phyloP scores from a whole-genome alignment of 2,329 filamentous ascomycete genomes.

The Botryosphaeria dothidea region DNA sequence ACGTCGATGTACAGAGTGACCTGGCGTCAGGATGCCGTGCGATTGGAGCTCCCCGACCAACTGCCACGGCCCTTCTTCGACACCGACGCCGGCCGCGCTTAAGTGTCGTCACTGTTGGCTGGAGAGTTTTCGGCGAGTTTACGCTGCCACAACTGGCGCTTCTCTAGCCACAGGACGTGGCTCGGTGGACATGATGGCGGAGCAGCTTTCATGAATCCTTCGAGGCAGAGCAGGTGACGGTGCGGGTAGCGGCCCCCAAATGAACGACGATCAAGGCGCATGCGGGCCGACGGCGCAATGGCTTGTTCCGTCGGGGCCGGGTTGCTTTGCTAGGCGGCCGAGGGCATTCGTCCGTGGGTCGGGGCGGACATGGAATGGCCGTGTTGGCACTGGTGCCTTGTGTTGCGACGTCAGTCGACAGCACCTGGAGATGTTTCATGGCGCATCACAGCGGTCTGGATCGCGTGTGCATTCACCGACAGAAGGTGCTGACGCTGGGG shows the following conservation, averaged over 20 bases:
- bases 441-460: constrained; percentile 5
- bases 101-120: too few relatives aligned
- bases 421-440: background rate
- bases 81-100: too few relatives aligned
- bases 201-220: constrained; percentile 14
- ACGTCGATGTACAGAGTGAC: background rate
- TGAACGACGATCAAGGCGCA: constrained; percentile 3
- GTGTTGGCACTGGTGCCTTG: background rate
- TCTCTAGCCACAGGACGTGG: constrained; percentile 10
- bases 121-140: constrained; percentile 12
- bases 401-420: constrained; percentile 9
- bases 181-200: constrained; percentile 3
- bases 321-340: background rate
- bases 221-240: constrained; percentile 6
- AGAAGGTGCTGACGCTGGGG: constrained; percentile 12
- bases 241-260: constrained; percentile 12
- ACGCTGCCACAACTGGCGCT: background rate
- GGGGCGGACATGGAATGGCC: background rate
- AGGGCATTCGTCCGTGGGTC: constrained; percentile 5
- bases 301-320: constrained; percentile 10
- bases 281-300: constrained; percentile 11
- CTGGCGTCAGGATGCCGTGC: background rate
- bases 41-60: background rate
- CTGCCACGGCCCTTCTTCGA: background rate
- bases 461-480: constrained; percentile 10